These are phyloP conservation scores for Aquilaria agallochum DNA, from an alignment of 441 rosid genomes.

Conservation along the genomic window DNA sequence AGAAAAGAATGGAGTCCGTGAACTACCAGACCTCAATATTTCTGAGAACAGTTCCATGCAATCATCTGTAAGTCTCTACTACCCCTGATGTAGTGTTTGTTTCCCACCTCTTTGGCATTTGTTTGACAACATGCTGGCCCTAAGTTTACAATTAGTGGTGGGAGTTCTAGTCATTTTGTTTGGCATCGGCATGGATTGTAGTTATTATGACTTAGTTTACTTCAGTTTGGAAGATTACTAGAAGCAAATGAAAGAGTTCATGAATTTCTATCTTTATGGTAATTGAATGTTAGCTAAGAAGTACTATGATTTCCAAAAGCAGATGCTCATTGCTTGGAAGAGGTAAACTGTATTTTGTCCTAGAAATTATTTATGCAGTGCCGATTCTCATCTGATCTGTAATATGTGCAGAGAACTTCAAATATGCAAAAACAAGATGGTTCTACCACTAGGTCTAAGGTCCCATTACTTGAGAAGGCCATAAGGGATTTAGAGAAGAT, in stretches of 20 bases:
- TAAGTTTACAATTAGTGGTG: neutral
- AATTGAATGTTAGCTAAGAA: neutral
- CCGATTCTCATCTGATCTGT: conserved; percentile 18
- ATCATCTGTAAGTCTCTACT: conserved; percentile 46
- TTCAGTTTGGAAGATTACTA: neutral
- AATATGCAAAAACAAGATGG: conserved; percentile 56
- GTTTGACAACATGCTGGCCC: conserved; percentile 6
- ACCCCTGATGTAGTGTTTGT: neutral
- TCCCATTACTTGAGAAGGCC: conserved; percentile 76
- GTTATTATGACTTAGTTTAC: conserved; percentile 1
- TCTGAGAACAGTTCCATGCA: conserved; percentile 44
- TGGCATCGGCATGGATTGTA: conserved; percentile 4
- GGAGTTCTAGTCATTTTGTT: conserved; percentile 4
- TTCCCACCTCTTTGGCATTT: conserved; percentile 3
- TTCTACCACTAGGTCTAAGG: conserved; percentile 54
- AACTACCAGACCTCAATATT: conserved; percentile 52
- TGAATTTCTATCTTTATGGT: neutral
- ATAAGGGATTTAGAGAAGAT: conserved; percentile 87
- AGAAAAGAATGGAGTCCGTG: conserved; percentile 53
- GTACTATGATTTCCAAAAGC: conserved; percentile 1
- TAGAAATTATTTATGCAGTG: neutral
- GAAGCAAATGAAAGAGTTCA: neutral
- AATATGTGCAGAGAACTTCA: conserved; percentile 46
- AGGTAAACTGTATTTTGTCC: neutral
- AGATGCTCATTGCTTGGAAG: conserved; percentile 1